These are phyloP conservation scores for Gossypium mustelinum DNA, from an alignment of 345 rosid species.

Conservation along the genomic window DNA sequence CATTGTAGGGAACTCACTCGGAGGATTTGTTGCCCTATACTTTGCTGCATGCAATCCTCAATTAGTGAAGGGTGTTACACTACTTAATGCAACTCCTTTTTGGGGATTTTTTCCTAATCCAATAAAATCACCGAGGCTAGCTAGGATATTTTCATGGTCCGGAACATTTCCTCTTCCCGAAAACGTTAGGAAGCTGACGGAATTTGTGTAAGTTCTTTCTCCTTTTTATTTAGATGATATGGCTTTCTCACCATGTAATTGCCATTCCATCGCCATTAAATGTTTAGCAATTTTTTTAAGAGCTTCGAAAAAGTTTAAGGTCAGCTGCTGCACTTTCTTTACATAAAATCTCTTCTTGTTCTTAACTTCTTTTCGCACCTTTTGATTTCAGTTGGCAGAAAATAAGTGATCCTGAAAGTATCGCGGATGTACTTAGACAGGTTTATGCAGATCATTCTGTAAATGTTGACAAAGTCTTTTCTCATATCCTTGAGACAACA, in stretches of 20 bases:
- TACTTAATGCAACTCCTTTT: constrained; percentile 96
- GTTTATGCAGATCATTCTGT: constrained; percentile 88
- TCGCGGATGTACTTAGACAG: constrained; percentile 75
- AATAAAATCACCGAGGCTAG: constrained; percentile 57
- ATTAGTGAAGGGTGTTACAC: constrained; percentile 79
- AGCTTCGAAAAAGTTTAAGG: not conserved
- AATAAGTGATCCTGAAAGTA: constrained; percentile 82
- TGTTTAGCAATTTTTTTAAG: not conserved
- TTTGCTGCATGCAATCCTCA: constrained; percentile 83
- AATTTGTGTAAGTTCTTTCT: constrained; percentile 55
- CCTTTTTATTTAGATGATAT: constrained; percentile 11
- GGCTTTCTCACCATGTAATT: constrained; percentile 2
- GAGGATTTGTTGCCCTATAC: constrained; percentile 84
- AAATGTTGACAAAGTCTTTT: constrained; percentile 72
- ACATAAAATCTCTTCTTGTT: not conserved
- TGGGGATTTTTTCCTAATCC: constrained; percentile 98
- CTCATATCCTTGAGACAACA: constrained; percentile 66
- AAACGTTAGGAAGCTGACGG: constrained; percentile 66
- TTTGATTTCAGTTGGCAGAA: constrained; percentile 69
- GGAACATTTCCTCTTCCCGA: constrained; percentile 91
- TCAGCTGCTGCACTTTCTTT: not conserved
- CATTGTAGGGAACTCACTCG: constrained; percentile 87
- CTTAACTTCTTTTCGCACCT: not conserved
- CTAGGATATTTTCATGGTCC: constrained; percentile 76
- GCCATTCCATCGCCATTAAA: not conserved